Evolutionary conservation across 345 rosid species (phyloP).

Genomic region (Excoecaria cochinchinensis): DNA sequence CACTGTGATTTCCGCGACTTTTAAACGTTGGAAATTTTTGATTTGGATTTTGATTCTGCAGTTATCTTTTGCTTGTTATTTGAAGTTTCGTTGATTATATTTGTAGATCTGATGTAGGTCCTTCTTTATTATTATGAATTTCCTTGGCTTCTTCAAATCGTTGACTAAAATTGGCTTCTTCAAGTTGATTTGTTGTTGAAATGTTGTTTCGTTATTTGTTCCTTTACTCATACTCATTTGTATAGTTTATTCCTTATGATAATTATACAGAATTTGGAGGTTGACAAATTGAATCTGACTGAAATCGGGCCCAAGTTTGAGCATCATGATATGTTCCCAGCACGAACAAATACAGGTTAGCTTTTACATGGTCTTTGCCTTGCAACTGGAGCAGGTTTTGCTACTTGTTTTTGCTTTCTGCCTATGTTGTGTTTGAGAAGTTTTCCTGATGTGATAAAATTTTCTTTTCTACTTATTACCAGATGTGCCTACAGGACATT

Average conservation of each 20-base stretch:
- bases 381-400: neutral
- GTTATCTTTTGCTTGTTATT: too few species aligned
- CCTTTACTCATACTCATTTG: slow-evolving; percentile 2
- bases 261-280: slow-evolving; percentile 57
- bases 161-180: too few species aligned
- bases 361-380: neutral
- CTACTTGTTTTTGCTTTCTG: neutral
- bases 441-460: neutral
- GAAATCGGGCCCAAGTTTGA: slow-evolving; percentile 90
- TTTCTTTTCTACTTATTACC: neutral
- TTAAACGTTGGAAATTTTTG: too few species aligned
- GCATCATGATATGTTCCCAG: slow-evolving; percentile 83
- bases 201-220: slow-evolving; percentile 1
- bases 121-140: too few species aligned
- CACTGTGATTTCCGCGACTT: too few species aligned
- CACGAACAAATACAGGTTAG: slow-evolving; percentile 94
- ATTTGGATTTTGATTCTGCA: too few species aligned
- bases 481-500: neutral
- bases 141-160: too few species aligned
- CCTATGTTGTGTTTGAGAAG: neutral
- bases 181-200: slow-evolving; percentile 3
- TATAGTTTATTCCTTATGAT: neutral
- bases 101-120: too few species aligned
- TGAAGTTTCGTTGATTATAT: too few species aligned
- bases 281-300: slow-evolving; percentile 76